A percentile compares a stretch with the other conserved stretches of the same genome.
These are phyloP conservation scores for Phallus indusiatus DNA, from an alignment of 768 basidiomycete genomes.

Conservation along the genomic window DNA sequence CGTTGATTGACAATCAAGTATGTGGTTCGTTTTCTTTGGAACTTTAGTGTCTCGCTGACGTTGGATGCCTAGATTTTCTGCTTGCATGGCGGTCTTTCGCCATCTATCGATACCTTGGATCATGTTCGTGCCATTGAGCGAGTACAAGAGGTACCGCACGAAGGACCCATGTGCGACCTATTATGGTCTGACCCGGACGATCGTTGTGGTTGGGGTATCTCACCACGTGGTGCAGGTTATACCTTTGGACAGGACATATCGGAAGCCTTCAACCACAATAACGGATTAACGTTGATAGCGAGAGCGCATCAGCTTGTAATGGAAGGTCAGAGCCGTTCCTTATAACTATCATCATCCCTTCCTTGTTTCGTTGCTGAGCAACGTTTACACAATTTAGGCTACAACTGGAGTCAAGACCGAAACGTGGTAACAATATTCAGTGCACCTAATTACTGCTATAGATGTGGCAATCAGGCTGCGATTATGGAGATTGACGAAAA, in stretches of 20 bases:
- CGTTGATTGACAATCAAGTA: conserved; percentile 98
- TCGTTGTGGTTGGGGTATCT: conserved; percentile 98
- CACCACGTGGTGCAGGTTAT: conserved; percentile 96
- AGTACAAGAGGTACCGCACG: conserved; percentile 98
- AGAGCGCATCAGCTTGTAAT: conserved; percentile 93
- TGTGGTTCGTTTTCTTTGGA: conserved; percentile 25
- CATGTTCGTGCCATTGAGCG: conserved; percentile 98
- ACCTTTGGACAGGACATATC: conserved; percentile 99
- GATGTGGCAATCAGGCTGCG: conserved; percentile 98
- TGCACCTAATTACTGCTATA: conserved; percentile 98
- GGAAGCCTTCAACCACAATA: conserved; percentile 99
- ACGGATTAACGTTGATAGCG: conserved; percentile 91
- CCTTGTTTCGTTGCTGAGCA: conserved; percentile 2
- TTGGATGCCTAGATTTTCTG: conserved; percentile 77
- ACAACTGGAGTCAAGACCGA: conserved; percentile 98
- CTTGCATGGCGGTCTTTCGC: conserved; percentile 93
- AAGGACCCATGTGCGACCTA: conserved; percentile 99
- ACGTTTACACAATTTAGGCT: conserved; percentile 39
- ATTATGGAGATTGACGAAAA: conserved; percentile 99
- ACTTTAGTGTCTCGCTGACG: neutral
- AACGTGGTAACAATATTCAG: conserved; percentile 99
- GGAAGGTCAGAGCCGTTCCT: conserved; percentile 59
- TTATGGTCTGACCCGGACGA: conserved; percentile 99
- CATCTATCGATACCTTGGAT: conserved; percentile 98
- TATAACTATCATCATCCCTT: neutral